These are phyloP conservation scores for Coemansia reversa DNA, from an alignment of 192 early-diverging fungal genomes.

Conservation along the genomic window DNA sequence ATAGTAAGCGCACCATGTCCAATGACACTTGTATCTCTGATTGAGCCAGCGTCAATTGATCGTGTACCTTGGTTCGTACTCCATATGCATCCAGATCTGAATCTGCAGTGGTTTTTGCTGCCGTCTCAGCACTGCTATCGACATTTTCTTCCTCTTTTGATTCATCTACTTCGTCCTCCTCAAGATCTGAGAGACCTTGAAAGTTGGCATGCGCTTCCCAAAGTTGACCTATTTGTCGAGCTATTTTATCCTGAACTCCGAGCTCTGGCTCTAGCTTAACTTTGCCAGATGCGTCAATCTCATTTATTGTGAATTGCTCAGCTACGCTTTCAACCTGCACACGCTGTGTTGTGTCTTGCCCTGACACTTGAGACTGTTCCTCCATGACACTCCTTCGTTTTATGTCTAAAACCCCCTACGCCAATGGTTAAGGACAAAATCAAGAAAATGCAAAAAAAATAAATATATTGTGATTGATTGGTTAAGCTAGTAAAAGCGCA, in stretches of 20 bases:
- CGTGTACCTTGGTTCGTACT: conserved; percentile 38
- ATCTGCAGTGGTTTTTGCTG: background rate
- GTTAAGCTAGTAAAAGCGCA: too few species aligned
- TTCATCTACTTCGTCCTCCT: conserved; percentile 6
- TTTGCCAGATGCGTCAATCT: conserved; percentile 20
- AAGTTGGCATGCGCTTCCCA: conserved; percentile 45
- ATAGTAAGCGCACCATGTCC: conserved; percentile 45
- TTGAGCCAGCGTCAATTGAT: conserved; percentile 38
- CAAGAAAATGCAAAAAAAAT: too few species aligned
- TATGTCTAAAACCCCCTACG: background rate
- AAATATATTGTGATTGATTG: background rate
- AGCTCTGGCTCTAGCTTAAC: conserved; percentile 21
- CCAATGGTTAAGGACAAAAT: background rate
- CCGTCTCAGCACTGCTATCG: background rate
- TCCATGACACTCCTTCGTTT: background rate
- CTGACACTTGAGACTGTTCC: background rate
- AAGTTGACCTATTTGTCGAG: conserved; percentile 44
- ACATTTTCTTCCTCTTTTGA: background rate
- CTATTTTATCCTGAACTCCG: conserved; percentile 28
- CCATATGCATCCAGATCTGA: conserved; percentile 34
- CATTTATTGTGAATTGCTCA: conserved; percentile 18
- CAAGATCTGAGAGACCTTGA: conserved; percentile 22
- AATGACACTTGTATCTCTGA: conserved; percentile 48
- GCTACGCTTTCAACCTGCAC: conserved; percentile 34
- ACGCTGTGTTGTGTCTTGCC: conserved; percentile 1